Base-by-base conservation (phyloP, 2,329 filamentous ascomycete genomes). In the Teratosphaeria pseudoeucalypti region DNA sequence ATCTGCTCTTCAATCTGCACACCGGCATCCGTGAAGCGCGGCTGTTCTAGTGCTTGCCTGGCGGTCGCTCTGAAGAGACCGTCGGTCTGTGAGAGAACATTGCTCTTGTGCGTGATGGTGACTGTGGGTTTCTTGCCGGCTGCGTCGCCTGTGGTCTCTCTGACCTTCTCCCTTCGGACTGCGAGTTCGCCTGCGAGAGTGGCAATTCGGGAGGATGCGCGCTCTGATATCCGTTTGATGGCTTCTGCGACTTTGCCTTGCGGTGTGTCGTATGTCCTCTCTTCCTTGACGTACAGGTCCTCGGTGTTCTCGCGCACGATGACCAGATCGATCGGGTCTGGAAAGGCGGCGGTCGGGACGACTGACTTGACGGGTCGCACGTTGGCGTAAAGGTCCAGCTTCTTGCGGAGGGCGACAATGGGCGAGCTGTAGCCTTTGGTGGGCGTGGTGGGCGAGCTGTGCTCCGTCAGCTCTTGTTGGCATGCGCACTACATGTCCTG, bases 251-350 rank as follows among this genome's bases (percentile, higher is more conserved):
- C 88, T 78, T 90, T 92, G 75, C 80, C 59, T 61, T 89, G 83
- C 39, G 86, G 80, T 34, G 83, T 85, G 58, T 89, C 84, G 73
- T 84, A 87, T 26, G 91, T 96, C 74, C 81, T 87, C 80, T 99
- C 94, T 75, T 97, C 89, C 80, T 97, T 97, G 69, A 99, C 92
- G 77, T 96, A 96, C 49, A 99, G 83, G 74, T 99, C 94, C 79
- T 99, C 94, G 34, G 94, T 99, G 81, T 99, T 99, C 78, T 99
- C 94, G 65, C 94, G 89, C 58, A 97, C 94, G 70, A 97, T 99
- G 71, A 99, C 94, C 75, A 99, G 87, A 78, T 99, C 94, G 71
- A 96, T 91, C 1, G 72, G 71, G 63, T 74, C 70, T 64, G 88
- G 87, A 56, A 73, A 73, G 10, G 75, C 74, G 58, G 84, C 82